A percentile compares a stretch with the other conserved stretches of the same genome.
These are phyloP conservation scores for Apiosordaria backusii DNA, from an alignment of 495 filamentous ascomycete genomes.

Conservation along the genomic window DNA sequence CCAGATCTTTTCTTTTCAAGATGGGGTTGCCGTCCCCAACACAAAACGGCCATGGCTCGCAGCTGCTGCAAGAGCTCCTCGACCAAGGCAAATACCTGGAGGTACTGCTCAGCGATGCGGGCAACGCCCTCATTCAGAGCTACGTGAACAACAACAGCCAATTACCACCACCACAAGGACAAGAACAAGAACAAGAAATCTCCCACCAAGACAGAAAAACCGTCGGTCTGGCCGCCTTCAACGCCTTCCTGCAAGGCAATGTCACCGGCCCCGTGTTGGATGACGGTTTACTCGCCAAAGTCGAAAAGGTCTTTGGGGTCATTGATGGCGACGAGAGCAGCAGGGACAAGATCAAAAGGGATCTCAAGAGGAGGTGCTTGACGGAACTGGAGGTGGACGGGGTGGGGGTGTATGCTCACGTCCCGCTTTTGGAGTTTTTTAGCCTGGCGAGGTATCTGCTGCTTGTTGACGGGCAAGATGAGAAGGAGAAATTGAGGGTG, in stretches of 20 bases:
- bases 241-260: conserved; percentile 85
- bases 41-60: background rate
- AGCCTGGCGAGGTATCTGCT: conserved; percentile 69
- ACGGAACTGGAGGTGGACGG: conserved; percentile 73
- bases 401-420: conserved; percentile 78
- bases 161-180: conserved; percentile 56
- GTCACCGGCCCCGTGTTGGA: conserved; percentile 85
- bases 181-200: background rate
- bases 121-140: conserved; percentile 15
- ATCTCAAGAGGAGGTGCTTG: conserved; percentile 44
- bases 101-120: conserved; percentile 20
- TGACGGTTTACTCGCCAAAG: conserved; percentile 10
- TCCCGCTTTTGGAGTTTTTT: conserved; percentile 77
- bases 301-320: conserved; percentile 32
- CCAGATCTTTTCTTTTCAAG: background rate
- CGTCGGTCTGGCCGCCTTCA: conserved; percentile 67
- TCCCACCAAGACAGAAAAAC: conserved; percentile 34
- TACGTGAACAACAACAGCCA: background rate
- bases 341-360: background rate
- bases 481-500: conserved; percentile 50
- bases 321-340: too few species aligned
- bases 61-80: conserved; percentile 11
- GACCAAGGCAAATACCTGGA: conserved; percentile 25
- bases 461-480: conserved; percentile 29
- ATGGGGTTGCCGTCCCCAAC: too few species aligned